These are phyloP conservation scores for Pulicaria dysenterica DNA, from an alignment of 129 eudicot genomes.

Conservation along the genomic window DNA sequence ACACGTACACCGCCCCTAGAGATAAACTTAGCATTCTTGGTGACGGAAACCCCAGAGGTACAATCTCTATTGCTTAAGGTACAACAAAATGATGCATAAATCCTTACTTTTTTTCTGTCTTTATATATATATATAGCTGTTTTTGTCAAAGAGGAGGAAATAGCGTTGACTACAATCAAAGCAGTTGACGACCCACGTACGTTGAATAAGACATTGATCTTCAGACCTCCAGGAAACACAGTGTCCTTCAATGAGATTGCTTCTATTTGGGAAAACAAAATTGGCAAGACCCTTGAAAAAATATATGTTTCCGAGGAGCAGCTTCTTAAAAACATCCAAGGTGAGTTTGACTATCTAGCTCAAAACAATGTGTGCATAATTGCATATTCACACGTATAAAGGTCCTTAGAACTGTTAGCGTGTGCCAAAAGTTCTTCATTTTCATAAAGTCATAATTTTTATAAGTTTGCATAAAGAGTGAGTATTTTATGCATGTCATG, in stretches of 20 bases:
- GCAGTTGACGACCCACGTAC: constrained; percentile 81
- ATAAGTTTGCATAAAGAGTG: too few species aligned
- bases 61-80: not conserved
- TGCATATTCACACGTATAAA: too few species aligned
- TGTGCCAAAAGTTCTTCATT: too few species aligned
- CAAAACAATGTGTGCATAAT: not conserved
- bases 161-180: constrained; percentile 67
- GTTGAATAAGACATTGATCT: constrained; percentile 63
- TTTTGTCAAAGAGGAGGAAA: constrained; percentile 61
- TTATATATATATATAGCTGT: constrained; percentile 41
- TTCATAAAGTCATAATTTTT: too few species aligned
- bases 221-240: constrained; percentile 52
- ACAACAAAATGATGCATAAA: not conserved
- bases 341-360: constrained; percentile 28
- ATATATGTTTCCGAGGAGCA: constrained; percentile 53
- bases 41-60: constrained; percentile 53
- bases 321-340: constrained; percentile 57
- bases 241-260: constrained; percentile 60
- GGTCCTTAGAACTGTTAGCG: too few species aligned
- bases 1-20: constrained; percentile 37
- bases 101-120: too few species aligned
- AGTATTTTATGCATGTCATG: too few species aligned
- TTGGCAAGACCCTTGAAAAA: constrained; percentile 63
- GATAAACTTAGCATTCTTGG: constrained; percentile 49
- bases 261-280: constrained; percentile 75